Percentiles rank a stretch among this genome's conserved stretches.
phyloP scores from a whole-genome alignment of 495 filamentous ascomycete species.

The Trichoderma asperelloides region DNA sequence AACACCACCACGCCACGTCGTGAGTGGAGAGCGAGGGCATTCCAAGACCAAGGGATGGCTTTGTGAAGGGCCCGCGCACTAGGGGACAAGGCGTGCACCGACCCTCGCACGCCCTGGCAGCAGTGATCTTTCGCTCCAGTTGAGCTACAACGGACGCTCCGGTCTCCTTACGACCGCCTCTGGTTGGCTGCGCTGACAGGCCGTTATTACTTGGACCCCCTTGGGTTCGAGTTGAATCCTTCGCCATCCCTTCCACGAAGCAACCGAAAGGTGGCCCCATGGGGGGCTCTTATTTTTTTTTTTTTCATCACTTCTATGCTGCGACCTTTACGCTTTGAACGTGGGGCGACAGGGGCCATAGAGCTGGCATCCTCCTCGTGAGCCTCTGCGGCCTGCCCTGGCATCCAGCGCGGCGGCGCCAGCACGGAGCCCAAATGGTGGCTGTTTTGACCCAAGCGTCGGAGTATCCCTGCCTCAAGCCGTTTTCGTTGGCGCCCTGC shows the following conservation, averaged over 20 bases:
- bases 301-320: not conserved
- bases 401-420: not conserved
- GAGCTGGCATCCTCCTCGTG: slow-evolving; percentile 1
- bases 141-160: slow-evolving; percentile 1
- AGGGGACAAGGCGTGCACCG: not conserved
- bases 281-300: not conserved
- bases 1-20: slow-evolving; percentile 7
- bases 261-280: not conserved
- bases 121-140: not conserved
- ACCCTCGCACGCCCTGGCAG: not conserved
- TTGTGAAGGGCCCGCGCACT: not conserved
- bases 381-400: not conserved
- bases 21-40: not conserved
- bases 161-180: not conserved
- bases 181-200: not conserved
- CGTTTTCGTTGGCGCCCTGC: not conserved
- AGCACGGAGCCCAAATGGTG: not conserved
- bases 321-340: not conserved
- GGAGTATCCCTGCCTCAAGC: not conserved
- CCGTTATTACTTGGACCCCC: not conserved
- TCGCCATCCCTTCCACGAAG: slow-evolving; percentile 8
- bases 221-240: not conserved
- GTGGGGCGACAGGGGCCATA: not conserved
- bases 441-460: slow-evolving; percentile 2
- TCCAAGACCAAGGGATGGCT: slow-evolving; percentile 4